phyloP scores from a whole-genome alignment of 176 grass and related monocot genomes.

The Chrysopogon serrulatus region DNA sequence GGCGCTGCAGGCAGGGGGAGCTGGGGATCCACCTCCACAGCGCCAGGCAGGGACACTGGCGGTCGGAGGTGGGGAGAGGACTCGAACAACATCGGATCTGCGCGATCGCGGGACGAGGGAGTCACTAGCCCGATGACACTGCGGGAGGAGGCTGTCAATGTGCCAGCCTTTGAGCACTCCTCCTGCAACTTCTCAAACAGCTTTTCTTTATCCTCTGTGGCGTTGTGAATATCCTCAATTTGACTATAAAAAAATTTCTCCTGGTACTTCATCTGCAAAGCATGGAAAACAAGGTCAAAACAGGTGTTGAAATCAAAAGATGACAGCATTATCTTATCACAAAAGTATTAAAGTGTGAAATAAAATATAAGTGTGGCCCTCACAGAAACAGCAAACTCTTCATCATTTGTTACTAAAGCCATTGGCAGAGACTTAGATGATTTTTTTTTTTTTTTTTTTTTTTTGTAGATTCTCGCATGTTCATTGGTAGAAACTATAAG shows the following conservation, averaged over 20 bases:
- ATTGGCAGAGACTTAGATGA: neutral
- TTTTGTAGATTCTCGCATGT: neutral
- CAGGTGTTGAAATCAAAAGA: neutral
- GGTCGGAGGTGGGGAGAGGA: no score
- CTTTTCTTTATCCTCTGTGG: slow-evolving; percentile 60
- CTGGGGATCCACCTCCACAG: no score
- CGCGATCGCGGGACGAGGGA: no score
- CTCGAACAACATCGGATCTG: no score
- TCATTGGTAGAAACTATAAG: neutral
- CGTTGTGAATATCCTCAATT: slow-evolving; percentile 58
- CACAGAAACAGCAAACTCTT: neutral
- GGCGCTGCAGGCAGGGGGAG: no score
- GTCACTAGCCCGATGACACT: no score
- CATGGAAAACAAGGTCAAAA: slow-evolving; percentile 14
- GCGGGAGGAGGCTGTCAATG: no score
- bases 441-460: no score
- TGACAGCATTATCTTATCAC: neutral
- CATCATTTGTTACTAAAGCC: neutral
- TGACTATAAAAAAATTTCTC: slow-evolving; percentile 69
- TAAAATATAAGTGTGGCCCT: neutral
- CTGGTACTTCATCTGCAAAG: slow-evolving; percentile 69
- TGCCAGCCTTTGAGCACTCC: slow-evolving; percentile 63
- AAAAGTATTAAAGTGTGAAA: neutral
- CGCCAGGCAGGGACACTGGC: no score
- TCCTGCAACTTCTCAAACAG: slow-evolving; percentile 58